These are phyloP conservation scores for Phytopythium oedochilum DNA, from an alignment of 352 stramenopile genomes.

Conservation along the genomic window DNA sequence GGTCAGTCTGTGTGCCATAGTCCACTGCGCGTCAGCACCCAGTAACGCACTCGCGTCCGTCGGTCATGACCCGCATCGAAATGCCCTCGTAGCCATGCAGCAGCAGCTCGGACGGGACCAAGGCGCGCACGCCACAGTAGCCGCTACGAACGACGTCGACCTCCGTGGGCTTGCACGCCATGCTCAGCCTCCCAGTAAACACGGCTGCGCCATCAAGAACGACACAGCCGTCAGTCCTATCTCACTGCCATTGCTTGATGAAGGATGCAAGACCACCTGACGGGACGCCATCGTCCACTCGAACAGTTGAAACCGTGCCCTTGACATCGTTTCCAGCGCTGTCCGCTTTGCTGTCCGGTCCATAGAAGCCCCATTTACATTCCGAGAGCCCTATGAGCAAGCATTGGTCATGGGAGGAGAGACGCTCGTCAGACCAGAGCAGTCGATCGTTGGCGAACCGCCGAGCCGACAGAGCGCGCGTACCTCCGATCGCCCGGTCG, in stretches of 20 bases:
- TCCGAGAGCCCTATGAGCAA: constrained; percentile 47
- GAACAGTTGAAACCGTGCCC: constrained; percentile 33
- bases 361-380: constrained; percentile 67
- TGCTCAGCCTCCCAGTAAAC: constrained; percentile 63
- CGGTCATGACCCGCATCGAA: constrained; percentile 83
- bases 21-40: no score
- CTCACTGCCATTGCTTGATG: neutral
- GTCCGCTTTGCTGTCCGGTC: constrained; percentile 7
- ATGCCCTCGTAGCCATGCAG: constrained; percentile 83
- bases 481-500: constrained; percentile 79
- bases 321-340: constrained; percentile 17
- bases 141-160: constrained; percentile 73
- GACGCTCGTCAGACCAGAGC: neutral
- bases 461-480: neutral
- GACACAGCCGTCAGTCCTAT: neutral
- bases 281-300: constrained; percentile 43
- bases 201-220: constrained; percentile 34
- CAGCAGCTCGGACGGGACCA: constrained; percentile 42
- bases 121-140: constrained; percentile 76
- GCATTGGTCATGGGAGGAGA: neutral
- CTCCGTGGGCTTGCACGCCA: constrained; percentile 75
- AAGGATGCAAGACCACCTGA: constrained; percentile 23
- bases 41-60: constrained; percentile 57
- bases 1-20: no score
- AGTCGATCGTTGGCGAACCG: neutral